Percentiles rank a stretch among this genome's conserved stretches.
phyloP scores from a whole-genome alignment of 208 protist genomes.

The Sergeia podlipaevii region DNA sequence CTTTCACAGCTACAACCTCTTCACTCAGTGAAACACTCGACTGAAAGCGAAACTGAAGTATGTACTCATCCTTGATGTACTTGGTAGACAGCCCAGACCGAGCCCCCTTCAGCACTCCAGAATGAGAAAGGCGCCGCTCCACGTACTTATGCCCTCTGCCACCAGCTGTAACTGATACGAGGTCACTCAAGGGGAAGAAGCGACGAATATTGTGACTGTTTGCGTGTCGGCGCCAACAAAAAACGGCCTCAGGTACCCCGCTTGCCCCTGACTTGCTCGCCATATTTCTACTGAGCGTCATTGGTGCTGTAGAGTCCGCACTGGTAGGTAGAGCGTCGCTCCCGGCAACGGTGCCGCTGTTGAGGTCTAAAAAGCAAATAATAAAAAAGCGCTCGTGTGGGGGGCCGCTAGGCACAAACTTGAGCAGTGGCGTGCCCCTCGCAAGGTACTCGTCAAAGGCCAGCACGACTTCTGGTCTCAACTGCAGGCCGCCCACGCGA shows the following conservation, averaged over 20 bases:
- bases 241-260: slow-evolving; percentile 24
- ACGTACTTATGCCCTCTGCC: slow-evolving; percentile 44
- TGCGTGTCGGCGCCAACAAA: slow-evolving; percentile 36
- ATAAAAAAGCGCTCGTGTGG: slow-evolving; percentile 61
- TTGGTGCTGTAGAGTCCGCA: too few species aligned
- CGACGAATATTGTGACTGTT: slow-evolving; percentile 46
- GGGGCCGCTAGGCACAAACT: slow-evolving; percentile 41
- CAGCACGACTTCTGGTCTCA: slow-evolving; percentile 54
- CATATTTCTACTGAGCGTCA: too few species aligned
- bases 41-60: slow-evolving; percentile 55
- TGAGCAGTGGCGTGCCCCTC: slow-evolving; percentile 41
- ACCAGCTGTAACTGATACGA: slow-evolving; percentile 34
- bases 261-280: background rate
- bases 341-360: background rate
- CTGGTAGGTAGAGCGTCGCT: too few species aligned
- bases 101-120: slow-evolving; percentile 32
- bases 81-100: slow-evolving; percentile 20
- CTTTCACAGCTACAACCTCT: slow-evolving; percentile 47
- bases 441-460: slow-evolving; percentile 67
- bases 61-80: slow-evolving; percentile 43
- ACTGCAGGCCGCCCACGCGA: slow-evolving; percentile 21
- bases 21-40: slow-evolving; percentile 29
- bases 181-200: slow-evolving; percentile 51
- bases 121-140: slow-evolving; percentile 26
- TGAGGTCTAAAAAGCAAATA: slow-evolving; percentile 52